These are phyloP conservation scores for Backusella liffmaniae DNA, from an alignment of 192 early-diverging fungal species.

Conservation along the genomic window DNA sequence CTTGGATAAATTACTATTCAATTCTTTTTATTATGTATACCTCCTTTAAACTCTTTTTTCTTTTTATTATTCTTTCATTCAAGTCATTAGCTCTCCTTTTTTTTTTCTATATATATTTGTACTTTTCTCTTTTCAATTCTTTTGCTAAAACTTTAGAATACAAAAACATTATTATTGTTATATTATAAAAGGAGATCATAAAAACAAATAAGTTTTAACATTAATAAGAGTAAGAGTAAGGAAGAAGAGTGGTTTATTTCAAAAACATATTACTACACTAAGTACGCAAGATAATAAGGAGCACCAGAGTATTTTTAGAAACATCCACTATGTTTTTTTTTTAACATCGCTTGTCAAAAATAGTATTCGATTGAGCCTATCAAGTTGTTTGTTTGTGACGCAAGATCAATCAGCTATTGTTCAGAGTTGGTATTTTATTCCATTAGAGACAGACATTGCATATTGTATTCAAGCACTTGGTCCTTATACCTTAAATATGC, in stretches of 20 bases:
- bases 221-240: too few species aligned
- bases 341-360: neutral
- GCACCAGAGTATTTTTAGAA: too few species aligned
- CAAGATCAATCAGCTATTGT: neutral
- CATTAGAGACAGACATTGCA: neutral
- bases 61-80: neutral
- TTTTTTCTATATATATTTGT: neutral
- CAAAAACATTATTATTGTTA: neutral
- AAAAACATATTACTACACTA: neutral
- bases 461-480: too few species aligned
- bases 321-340: too few species aligned
- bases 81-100: neutral
- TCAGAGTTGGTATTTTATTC: neutral
- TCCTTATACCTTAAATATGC: neutral
- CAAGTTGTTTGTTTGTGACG: neutral
- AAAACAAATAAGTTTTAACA: neutral
- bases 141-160: neutral
- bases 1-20: constrained; percentile 2
- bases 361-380: neutral
- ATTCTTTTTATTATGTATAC: constrained; percentile 11
- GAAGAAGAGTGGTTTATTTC: neutral
- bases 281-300: neutral
- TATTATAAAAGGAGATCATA: neutral
- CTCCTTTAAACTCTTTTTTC: neutral
- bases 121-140: neutral